Evolutionary conservation across 2,329 filamentous ascomycete genomes (phyloP).

Genomic region (Decorospora gaudefroyi): DNA sequence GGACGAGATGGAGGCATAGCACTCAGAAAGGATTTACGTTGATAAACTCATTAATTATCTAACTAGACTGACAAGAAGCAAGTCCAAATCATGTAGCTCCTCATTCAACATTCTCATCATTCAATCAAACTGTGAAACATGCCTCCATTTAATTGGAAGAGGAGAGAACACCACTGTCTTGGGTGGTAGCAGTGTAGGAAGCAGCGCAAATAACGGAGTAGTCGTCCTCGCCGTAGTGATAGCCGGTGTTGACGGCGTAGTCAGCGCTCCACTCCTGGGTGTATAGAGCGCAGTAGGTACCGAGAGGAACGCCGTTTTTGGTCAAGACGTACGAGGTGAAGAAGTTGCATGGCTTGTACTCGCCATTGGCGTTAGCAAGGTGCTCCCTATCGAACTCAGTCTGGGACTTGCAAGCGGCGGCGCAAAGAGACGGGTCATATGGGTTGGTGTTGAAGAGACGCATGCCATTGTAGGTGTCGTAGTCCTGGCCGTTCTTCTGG

Average conservation of each 20-base stretch:
- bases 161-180: conserved; percentile 9
- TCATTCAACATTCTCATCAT: neutral
- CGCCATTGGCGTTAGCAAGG: conserved; percentile 29
- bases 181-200: conserved; percentile 6
- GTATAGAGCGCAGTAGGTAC: conserved; percentile 45
- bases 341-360: conserved; percentile 47
- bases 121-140: neutral
- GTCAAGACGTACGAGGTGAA: conserved; percentile 47
- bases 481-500: conserved; percentile 11
- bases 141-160: neutral
- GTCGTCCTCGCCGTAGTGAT: conserved; percentile 16
- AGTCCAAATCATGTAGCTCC: neutral
- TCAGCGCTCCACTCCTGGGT: conserved; percentile 21
- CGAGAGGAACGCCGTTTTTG: conserved; percentile 43
- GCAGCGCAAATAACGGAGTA: conserved; percentile 13
- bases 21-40: neutral
- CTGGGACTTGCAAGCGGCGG: conserved; percentile 43
- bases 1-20: neutral
- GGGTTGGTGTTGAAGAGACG: conserved; percentile 36
- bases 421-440: conserved; percentile 39
- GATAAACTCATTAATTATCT: neutral
- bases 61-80: neutral
- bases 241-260: conserved; percentile 34
- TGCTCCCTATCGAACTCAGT: conserved; percentile 42
- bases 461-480: conserved; percentile 38